phyloP scores from a whole-genome alignment of 345 rosid species.

The Arabis hirsuta region DNA sequence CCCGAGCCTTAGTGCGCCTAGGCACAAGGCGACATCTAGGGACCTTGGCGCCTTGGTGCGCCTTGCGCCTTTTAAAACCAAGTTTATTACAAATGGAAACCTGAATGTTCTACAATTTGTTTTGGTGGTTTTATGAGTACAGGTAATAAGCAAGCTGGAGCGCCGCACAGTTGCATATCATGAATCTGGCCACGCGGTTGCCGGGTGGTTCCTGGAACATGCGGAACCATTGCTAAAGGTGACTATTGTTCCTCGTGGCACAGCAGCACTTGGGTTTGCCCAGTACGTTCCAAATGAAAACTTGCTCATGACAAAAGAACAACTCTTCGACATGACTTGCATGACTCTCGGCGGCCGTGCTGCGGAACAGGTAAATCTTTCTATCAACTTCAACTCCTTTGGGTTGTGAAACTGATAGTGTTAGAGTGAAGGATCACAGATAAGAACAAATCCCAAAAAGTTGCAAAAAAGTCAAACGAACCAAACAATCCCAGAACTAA shows the following conservation, averaged over 20 bases:
- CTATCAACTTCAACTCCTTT: conserved; percentile 8
- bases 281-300: conserved; percentile 97
- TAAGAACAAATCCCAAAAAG: neutral
- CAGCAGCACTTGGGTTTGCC: conserved; percentile 95
- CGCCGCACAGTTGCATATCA: conserved; percentile 92
- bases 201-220: conserved; percentile 97
- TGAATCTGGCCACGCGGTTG: conserved; percentile 95
- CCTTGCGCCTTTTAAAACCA: too few species aligned
- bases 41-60: too few species aligned
- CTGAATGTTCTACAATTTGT: conserved; percentile 1
- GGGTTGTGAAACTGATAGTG: conserved; percentile 10
- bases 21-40: too few species aligned
- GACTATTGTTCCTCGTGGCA: conserved; percentile 96
- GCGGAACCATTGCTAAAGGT: conserved; percentile 93
- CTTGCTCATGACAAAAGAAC: conserved; percentile 94
- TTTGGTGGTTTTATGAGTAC: conserved; percentile 21
- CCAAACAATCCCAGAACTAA: neutral
- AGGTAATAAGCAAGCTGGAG: conserved; percentile 94
- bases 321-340: conserved; percentile 95
- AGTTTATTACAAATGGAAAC: neutral
- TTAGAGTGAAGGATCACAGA: conserved; percentile 14
- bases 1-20: too few species aligned
- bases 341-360: conserved; percentile 99
- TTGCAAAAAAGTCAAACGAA: neutral
- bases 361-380: conserved; percentile 77